Conservation (phyloP, 1,284 basidiomycete genomes). For the Trametes polyzona region DNA sequence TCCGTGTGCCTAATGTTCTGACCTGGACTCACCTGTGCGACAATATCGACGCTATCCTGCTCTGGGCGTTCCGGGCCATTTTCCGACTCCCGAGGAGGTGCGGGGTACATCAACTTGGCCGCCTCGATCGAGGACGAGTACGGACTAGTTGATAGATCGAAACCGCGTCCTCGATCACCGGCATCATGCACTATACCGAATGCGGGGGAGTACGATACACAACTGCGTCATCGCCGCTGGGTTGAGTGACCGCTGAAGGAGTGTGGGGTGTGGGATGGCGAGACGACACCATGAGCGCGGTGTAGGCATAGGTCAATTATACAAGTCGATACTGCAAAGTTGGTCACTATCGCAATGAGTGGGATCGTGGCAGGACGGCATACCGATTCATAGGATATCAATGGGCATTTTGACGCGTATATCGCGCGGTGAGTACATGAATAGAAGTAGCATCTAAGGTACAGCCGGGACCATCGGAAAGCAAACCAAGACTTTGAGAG, state of each 20-base stretch:
- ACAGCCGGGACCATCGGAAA: neutral
- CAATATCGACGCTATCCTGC: too few species aligned
- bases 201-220: conserved; percentile 6
- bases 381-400: neutral
- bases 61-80: too few species aligned
- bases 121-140: neutral
- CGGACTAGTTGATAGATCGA: neutral
- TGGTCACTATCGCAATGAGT: too few species aligned
- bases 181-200: neutral
- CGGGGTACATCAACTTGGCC: neutral
- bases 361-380: too few species aligned
- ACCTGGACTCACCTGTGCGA: too few species aligned
- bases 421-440: neutral
- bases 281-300: neutral
- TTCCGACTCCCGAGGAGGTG: too few species aligned
- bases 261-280: neutral
- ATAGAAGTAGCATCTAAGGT: neutral
- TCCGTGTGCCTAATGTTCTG: too few species aligned
- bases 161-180: neutral
- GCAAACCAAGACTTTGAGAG: neutral
- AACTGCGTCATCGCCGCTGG: conserved; percentile 2
- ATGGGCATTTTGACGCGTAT: neutral
- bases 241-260: neutral
- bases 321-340: too few species aligned
- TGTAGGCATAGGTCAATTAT: too few species aligned